Percentiles rank a stretch among this genome's conserved stretches.
phyloP scores from a whole-genome alignment of 176 grass and related monocot genomes.

The Rhynchospora pubera region DNA sequence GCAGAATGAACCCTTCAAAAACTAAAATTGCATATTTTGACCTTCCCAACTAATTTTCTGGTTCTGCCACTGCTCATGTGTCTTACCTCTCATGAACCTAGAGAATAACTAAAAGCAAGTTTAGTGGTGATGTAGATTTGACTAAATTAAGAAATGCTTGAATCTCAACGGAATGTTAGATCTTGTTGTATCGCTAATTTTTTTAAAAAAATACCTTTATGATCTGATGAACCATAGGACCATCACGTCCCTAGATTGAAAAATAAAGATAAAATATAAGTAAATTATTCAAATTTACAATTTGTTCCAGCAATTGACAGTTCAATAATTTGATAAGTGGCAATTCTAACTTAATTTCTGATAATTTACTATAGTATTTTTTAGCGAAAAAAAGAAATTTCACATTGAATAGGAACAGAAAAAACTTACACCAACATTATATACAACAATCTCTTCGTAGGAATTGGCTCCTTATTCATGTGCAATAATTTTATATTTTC shows the following conservation, averaged over 20 bases:
- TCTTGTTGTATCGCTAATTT: neutral
- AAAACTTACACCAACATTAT: slow-evolving; percentile 30
- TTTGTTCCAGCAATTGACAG: neutral
- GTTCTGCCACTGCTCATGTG: neutral
- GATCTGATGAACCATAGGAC: slow-evolving; percentile 36
- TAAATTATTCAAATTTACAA: neutral
- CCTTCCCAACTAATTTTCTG: too few relatives aligned
- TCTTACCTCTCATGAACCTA: slow-evolving; percentile 24
- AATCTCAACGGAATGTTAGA: neutral
- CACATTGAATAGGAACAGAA: neutral
- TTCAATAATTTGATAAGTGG: neutral
- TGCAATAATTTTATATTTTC: slow-evolving; percentile 31
- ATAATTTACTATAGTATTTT: neutral
- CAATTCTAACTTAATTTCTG: neutral
- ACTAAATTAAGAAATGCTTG: neutral
- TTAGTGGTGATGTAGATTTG: neutral
- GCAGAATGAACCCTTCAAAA: too few relatives aligned
- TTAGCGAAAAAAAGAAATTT: neutral
- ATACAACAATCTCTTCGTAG: slow-evolving; percentile 33
- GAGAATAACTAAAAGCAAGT: neutral
- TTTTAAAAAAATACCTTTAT: slow-evolving; percentile 27
- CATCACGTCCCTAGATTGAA: slow-evolving; percentile 32
- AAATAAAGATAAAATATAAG: neutral
- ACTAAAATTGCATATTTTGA: too few relatives aligned
- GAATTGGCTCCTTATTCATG: slow-evolving; percentile 39